Evolutionary conservation across 2,329 filamentous ascomycete species (phyloP).

Genomic region (Purpureocillium takamizusanense): DNA sequence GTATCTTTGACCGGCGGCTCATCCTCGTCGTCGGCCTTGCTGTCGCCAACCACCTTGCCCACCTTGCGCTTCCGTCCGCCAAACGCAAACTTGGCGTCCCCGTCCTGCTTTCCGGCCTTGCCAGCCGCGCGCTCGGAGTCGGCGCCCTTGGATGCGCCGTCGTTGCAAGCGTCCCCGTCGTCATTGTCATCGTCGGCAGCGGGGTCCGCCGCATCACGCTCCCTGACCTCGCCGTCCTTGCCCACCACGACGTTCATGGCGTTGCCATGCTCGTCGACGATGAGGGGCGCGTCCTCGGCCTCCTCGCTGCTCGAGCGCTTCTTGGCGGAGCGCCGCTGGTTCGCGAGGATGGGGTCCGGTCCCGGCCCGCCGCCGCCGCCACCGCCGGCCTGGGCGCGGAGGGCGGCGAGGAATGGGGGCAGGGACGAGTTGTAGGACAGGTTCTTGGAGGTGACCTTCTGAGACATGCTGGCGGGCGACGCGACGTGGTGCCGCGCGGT

Average conservation of each 20-base stretch:
- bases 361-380: slow-evolving; percentile 37
- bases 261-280: slow-evolving; percentile 65
- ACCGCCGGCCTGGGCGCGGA: slow-evolving; percentile 43
- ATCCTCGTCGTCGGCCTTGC: slow-evolving; percentile 14
- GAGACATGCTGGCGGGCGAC: slow-evolving; percentile 27
- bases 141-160: slow-evolving; percentile 10
- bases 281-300: slow-evolving; percentile 67
- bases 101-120: slow-evolving; percentile 13
- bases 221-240: slow-evolving; percentile 33
- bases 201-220: no score
- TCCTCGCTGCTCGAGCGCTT: slow-evolving; percentile 56
- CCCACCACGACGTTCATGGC: slow-evolving; percentile 42
- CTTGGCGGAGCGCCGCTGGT: slow-evolving; percentile 38
- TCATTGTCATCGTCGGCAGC: slow-evolving; percentile 11
- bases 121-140: slow-evolving; percentile 22
- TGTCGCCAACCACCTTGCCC: slow-evolving; percentile 24
- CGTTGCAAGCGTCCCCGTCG: slow-evolving; percentile 12
- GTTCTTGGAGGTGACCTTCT: slow-evolving; percentile 62
- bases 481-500: not conserved
- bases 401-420: slow-evolving; percentile 51
- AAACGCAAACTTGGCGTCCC: slow-evolving; percentile 18
- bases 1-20: slow-evolving; percentile 5
- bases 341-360: slow-evolving; percentile 43
- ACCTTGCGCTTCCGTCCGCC: slow-evolving; percentile 45
- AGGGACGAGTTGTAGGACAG: slow-evolving; percentile 54